Percentiles rank a stretch among this genome's conserved stretches.
phyloP scores from a whole-genome alignment of 306 rosid genomes.

The Dryas octopetala region DNA sequence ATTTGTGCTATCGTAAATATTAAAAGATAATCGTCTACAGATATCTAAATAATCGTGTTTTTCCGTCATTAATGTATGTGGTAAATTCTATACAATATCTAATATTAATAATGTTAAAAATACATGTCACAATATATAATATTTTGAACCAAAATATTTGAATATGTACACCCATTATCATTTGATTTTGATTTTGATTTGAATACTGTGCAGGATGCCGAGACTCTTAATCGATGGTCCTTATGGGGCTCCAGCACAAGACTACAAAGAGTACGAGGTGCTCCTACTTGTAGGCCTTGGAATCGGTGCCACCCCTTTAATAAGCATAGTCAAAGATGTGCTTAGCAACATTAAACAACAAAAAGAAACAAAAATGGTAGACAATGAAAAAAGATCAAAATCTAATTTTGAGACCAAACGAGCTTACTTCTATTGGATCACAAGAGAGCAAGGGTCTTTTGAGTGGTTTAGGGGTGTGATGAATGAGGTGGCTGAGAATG shows the following conservation, averaged over 20 bases:
- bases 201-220: conserved; percentile 56
- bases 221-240: conserved; percentile 76
- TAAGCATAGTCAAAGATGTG: conserved; percentile 80
- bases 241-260: conserved; percentile 94
- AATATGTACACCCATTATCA: neutral
- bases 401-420: conserved; percentile 64
- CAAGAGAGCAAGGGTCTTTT: conserved; percentile 87
- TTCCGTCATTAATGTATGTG: too few species aligned
- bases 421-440: conserved; percentile 91
- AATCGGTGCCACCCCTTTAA: conserved; percentile 83
- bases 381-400: conserved; percentile 38
- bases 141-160: too few species aligned
- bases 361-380: conserved; percentile 44
- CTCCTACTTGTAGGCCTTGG: conserved; percentile 85
- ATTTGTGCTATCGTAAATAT: neutral
- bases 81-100: too few species aligned
- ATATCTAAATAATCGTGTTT: too few species aligned
- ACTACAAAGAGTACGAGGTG: conserved; percentile 80
- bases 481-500: conserved; percentile 79
- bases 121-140: too few species aligned
- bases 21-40: too few species aligned
- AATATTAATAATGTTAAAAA: too few species aligned
- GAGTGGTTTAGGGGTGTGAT: conserved; percentile 90
- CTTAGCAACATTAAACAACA: conserved; percentile 72
- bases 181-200: neutral